Evolutionary conservation across 2,329 filamentous ascomycete species (phyloP).

Genomic region (Aspergillus sp.): DNA sequence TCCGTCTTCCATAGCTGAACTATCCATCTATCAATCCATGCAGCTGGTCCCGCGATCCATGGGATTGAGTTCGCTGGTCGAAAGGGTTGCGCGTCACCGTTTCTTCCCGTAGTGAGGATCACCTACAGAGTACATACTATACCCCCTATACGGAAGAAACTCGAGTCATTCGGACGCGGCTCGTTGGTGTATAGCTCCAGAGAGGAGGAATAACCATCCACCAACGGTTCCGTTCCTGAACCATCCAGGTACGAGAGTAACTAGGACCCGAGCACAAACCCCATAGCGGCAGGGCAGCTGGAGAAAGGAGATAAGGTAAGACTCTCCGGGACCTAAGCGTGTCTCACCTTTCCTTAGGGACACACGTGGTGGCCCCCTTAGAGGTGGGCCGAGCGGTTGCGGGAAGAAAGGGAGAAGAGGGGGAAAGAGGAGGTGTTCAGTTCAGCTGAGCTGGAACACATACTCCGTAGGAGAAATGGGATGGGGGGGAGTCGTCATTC

Average conservation of each 20-base stretch:
- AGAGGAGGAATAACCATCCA: too few relatives aligned
- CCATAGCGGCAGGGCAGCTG: background rate
- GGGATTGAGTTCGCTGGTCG: too few relatives aligned
- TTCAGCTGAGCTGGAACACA: too few relatives aligned
- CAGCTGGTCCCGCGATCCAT: too few relatives aligned
- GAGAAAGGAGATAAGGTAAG: conserved; percentile 1
- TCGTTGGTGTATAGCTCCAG: too few relatives aligned
- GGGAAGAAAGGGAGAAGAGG: too few relatives aligned
- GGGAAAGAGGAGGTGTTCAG: too few relatives aligned
- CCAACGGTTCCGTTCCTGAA: background rate
- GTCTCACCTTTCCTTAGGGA: background rate
- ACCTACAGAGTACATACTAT: background rate
- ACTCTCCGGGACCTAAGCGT: background rate
- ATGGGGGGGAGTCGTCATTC: too few relatives aligned
- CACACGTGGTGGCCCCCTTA: background rate
- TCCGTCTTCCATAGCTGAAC: background rate
- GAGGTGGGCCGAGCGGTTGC: too few relatives aligned
- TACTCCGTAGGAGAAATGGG: too few relatives aligned
- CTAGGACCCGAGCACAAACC: background rate
- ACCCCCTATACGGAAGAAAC: background rate
- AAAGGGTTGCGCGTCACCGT: too few relatives aligned
- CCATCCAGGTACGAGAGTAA: background rate
- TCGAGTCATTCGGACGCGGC: background rate
- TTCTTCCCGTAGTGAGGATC: too few relatives aligned
- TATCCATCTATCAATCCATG: background rate